Evolutionary conservation across 768 basidiomycete genomes (phyloP), one percentile per base, ranked within the genome.

Genomic region (Amylocystis lapponica): DNA sequence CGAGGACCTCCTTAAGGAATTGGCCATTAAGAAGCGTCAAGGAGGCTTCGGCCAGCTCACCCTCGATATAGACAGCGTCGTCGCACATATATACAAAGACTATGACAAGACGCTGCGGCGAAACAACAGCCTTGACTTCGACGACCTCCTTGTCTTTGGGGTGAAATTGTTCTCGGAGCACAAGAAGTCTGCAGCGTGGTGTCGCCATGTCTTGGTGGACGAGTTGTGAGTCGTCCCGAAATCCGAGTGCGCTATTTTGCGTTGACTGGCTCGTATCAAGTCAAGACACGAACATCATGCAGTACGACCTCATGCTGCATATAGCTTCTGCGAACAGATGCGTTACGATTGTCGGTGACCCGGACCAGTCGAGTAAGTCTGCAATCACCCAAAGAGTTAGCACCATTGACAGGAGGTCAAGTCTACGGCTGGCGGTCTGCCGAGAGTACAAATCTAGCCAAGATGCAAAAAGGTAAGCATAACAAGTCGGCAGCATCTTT

Each of bases 361-460:
- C 91, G 0, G 91, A 94, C 60, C 91, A 94, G 58, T 89, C 87
- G 1, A 92, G 83, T 82, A 51, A 21, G 69, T 41, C 11, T 16
- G 48, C 22, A 36, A 21, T 7, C 14, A 17, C 32, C 32, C 5
- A 13, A 19, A 33, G 5, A n/a, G 5, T n/a, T 6, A 33, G 32
- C 14, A 5, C 14, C 14, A 33, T 20, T 37, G n/a, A 25, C 27
- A 1, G n/a, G n/a, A 22, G 7, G 32, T 25, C 34, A 44, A 82
- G 79, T 91, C 31, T 91, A 91, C 52, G 88, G 87, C 8, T 94
- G 91, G 90, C 75, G 90, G 11, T 81, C 84, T 5, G 88, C 81
- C 19, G 85, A 91, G 53, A 69, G 86, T 3, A 76, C 72, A 45
- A 92, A 92, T 60, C 63, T 92, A 19, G 68, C 68, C 6, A 79